Percentiles rank a stretch among this genome's conserved stretches.
phyloP scores from a whole-genome alignment of 2,329 filamentous ascomycete genomes.

The Clarireedia monteithiana region DNA sequence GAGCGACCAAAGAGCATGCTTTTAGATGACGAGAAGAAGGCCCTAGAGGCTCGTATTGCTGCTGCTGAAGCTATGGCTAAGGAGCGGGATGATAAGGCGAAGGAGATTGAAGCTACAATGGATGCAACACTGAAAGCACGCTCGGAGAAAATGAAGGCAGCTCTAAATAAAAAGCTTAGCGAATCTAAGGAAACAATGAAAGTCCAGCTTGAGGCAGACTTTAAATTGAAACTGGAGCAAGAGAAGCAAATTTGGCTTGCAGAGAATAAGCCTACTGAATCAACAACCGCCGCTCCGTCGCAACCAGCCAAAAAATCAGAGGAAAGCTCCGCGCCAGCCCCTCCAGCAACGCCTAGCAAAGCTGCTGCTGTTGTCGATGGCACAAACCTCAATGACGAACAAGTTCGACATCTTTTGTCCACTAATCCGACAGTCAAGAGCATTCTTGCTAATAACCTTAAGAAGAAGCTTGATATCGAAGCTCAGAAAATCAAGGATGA shows the following conservation, averaged over 20 bases:
- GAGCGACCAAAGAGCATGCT: conserved; percentile 29
- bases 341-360: conserved; percentile 20
- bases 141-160: conserved; percentile 61
- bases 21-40: conserved; percentile 51
- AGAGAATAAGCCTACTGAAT: conserved; percentile 34
- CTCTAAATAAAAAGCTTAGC: conserved; percentile 59
- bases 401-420: conserved; percentile 48
- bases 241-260: conserved; percentile 55
- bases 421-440: conserved; percentile 41
- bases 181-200: conserved; percentile 46
- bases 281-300: conserved; percentile 33
- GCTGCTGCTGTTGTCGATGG: conserved; percentile 5
- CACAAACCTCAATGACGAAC: conserved; percentile 34
- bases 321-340: conserved; percentile 1
- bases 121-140: conserved; percentile 54
- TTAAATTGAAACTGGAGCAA: conserved; percentile 47
- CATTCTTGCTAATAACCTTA: conserved; percentile 50
- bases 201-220: conserved; percentile 41
- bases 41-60: conserved; percentile 54
- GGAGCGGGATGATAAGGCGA: conserved; percentile 55
- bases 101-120: conserved; percentile 50
- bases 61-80: conserved; percentile 53
- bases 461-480: conserved; percentile 54
- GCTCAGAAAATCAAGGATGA: conserved; percentile 51
- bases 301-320: conserved; percentile 27